Conservation (phyloP, 1,284 basidiomycete species). For the Irpex sp. region DNA sequence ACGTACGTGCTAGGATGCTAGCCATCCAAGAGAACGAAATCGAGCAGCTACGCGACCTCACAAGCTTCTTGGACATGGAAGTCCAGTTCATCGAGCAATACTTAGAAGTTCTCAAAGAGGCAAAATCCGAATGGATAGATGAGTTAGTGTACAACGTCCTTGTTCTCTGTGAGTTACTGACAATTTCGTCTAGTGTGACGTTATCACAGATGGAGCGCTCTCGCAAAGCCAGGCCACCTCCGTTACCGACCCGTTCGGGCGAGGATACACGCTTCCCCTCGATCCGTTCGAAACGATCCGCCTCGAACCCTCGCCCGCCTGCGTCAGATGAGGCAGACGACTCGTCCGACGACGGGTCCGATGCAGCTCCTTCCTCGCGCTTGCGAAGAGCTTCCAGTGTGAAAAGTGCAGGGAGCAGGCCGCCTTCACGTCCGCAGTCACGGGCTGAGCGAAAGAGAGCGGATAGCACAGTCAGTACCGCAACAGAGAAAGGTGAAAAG, state of each 20-base stretch:
- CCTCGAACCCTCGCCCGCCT: slow-evolving; percentile 15
- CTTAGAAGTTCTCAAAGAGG: slow-evolving; percentile 64
- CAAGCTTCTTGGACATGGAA: slow-evolving; percentile 67
- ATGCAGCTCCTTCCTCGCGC: slow-evolving; percentile 13
- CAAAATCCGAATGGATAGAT: slow-evolving; percentile 61
- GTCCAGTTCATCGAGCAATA: slow-evolving; percentile 72
- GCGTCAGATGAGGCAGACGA: slow-evolving; percentile 13
- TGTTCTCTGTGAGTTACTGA: background rate
- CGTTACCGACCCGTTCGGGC: slow-evolving; percentile 6
- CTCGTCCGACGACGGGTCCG: slow-evolving; percentile 14
- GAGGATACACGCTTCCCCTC: slow-evolving; percentile 15
- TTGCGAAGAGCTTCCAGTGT: slow-evolving; percentile 28
- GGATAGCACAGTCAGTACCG: slow-evolving; percentile 43
- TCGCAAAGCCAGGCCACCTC: slow-evolving; percentile 14
- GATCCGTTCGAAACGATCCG: slow-evolving; percentile 20
- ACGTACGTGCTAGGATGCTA: slow-evolving; percentile 71
- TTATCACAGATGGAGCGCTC: slow-evolving; percentile 20
- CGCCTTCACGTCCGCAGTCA: slow-evolving; percentile 53
- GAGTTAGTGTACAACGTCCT: slow-evolving; percentile 36
- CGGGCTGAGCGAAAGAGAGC: slow-evolving; percentile 55
- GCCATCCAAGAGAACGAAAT: slow-evolving; percentile 76
- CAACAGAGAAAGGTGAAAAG: slow-evolving; percentile 18
- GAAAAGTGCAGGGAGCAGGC: slow-evolving; percentile 45
- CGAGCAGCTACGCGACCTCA: slow-evolving; percentile 64
- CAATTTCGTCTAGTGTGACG: slow-evolving; percentile 11